Base-by-base conservation (phyloP, 1,139 yeast genomes). In the Debaryomyces sp. region DNA sequence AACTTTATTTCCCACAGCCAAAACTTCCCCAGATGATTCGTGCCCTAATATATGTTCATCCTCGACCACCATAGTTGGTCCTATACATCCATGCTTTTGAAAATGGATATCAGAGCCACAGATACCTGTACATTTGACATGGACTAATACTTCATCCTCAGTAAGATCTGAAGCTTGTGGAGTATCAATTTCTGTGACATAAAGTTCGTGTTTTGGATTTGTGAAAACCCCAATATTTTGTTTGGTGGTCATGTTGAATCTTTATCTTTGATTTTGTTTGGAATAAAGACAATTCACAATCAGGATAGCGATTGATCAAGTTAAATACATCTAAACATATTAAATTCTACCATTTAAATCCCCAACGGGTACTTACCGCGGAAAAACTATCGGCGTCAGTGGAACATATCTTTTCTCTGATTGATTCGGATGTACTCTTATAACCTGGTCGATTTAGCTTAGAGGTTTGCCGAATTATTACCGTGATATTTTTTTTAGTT, bases 61-160 rank as follows among this genome's bases (percentile, higher is more conserved):
- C 15, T 41, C 39, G 13, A 54, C 55, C 10, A 44, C 52, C 50
- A 64, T 52, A 8, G 60, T 60, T 10, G 60, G 60, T 27, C 69
- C 69, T 29, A 63, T 64, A 26, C 55, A 55, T 33, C 68, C 68
- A 38, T 54, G 53, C 37, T 60, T 57, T 61, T 67, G 63, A 47
- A 59, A 60, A 42, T 64, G 68, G 36, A 64, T 58, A 46, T 64
- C 69, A 12, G 66, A 61, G 18, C 69, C 71, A 55, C 71, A 67
- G 44, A 67, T 62, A 22, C 70, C 71, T 21, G 67, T 63, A 45
- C 77, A 74, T 39, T 70, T 62, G 44, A 80, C 71, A 52, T 78
- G 82, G 39, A 80, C 64, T 18, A 50, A 40, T 7, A 53, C 58
- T 22, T 55, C 54, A 17, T 50, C 52, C 15, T 29, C 41, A 3